A percentile compares a stretch with the other conserved stretches of the same genome.
These are phyloP conservation scores for Dicorynia guianensis DNA, from an alignment of 306 rosid genomes.

Conservation along the genomic window DNA sequence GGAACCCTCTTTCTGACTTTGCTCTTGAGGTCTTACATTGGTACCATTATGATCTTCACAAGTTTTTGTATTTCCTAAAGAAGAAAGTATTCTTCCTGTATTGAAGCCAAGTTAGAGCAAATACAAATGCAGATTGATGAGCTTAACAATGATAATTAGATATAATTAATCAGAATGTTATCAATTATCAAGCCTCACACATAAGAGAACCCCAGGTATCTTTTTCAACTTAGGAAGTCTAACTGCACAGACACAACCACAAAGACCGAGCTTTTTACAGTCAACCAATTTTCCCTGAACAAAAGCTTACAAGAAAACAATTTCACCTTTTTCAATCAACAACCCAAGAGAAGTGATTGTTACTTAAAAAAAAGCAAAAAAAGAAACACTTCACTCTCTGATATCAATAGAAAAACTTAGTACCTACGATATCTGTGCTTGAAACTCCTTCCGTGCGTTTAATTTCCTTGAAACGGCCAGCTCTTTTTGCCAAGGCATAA, in stretches of 20 bases:
- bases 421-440: conserved; percentile 99
- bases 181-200: background rate
- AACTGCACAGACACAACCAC: background rate
- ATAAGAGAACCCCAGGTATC: conserved; percentile 1
- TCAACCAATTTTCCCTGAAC: background rate
- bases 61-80: conserved; percentile 47
- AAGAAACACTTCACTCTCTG: conserved; percentile 7
- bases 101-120: conserved; percentile 34
- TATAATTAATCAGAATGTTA: background rate
- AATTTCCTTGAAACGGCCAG: conserved; percentile 97
- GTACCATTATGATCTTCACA: conserved; percentile 50
- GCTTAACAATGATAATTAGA: conserved; percentile 13
- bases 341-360: conserved; percentile 4
- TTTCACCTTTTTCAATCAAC: background rate
- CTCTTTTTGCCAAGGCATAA: conserved; percentile 93
- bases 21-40: conserved; percentile 53
- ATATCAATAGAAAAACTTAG: conserved; percentile 48
- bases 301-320: conserved; percentile 11
- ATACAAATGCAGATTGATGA: conserved; percentile 15
- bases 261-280: background rate
- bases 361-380: conserved; percentile 22
- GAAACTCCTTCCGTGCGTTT: conserved; percentile 99
- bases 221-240: conserved; percentile 29
- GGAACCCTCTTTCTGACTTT: conserved; percentile 54
- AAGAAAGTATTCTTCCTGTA: conserved; percentile 91